These are phyloP conservation scores for Trichoderma atrobrunneum DNA, from an alignment of 2,329 filamentous ascomycete genomes.

Conservation along the genomic window DNA sequence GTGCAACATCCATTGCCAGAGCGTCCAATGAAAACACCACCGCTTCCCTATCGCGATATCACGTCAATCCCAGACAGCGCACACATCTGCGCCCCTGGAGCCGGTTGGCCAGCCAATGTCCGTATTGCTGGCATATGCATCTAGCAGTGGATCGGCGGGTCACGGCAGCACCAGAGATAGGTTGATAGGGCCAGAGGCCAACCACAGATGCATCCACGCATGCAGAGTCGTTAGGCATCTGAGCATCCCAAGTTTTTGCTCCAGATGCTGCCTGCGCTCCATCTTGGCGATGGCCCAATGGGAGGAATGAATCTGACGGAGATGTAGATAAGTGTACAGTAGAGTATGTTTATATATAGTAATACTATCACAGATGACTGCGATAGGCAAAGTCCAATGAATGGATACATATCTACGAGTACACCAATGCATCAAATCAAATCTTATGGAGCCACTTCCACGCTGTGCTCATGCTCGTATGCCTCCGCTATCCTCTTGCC, in stretches of 20 bases:
- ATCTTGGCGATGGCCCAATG: neutral
- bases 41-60: constrained; percentile 6
- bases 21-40: neutral
- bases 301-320: neutral
- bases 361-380: neutral
- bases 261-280: neutral
- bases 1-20: neutral
- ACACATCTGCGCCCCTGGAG: constrained; percentile 7
- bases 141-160: constrained; percentile 15
- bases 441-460: neutral
- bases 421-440: neutral
- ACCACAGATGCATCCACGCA: constrained; percentile 5
- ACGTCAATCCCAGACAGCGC: constrained; percentile 1
- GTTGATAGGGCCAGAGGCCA: constrained; percentile 2
- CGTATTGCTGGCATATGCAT: constrained; percentile 17
- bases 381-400: neutral
- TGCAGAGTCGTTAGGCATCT: constrained; percentile 8
- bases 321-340: neutral
- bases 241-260: neutral
- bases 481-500: constrained; percentile 60
- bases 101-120: constrained; percentile 15
- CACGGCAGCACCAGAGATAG: constrained; percentile 3
- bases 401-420: neutral
- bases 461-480: constrained; percentile 40
- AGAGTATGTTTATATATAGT: neutral